Base-by-base conservation (phyloP, 371 early-diverging fungal species). In the Parasitella parasitica region DNA sequence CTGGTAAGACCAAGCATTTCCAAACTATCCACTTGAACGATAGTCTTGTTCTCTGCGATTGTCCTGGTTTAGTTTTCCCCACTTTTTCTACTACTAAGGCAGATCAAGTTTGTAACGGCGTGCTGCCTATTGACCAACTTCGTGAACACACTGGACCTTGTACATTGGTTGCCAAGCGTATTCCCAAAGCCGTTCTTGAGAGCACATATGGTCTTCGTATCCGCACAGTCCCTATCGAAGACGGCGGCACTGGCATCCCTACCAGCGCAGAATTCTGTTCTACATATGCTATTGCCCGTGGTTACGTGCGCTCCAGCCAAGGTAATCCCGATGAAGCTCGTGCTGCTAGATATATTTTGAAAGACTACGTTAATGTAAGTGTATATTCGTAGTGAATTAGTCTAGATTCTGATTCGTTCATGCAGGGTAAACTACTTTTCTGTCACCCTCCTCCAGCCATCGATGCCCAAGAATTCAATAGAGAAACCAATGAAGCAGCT, bases 1-100 rank as follows among this genome's bases (percentile, higher is more conserved):
- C 99, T 8, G 99, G 99, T 63, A 99, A 99, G 77, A 99, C 99
- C 59, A 99, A 99, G 84, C 97, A 97, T 74, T 97, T 99, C 79
- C 99, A 99, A 74, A 94, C 95, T 15, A 86, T 94, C 53, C 92
- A 93, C 52, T 81, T 98, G 69, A 91, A 92, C 5, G 84, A 89
- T 57, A 68, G 76, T 28, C 84, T 95, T 50, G 82, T 95, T 22
- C 90, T 99, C 32, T 97, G 98, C 73, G 99, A 99, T 80, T 99
- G 99, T 80, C 99, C 99, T 55, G 99, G 99, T 75, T 84, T 99
- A 28, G 99, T 99, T 1, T 99, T 99, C 86, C 99, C 99, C 24
- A 92, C 95, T 4, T 99, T 98, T 75, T 97, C 97, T 8, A 96
- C 98, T 13, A 93, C 95, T 4, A 94, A 97, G 71, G 97, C 97